Percentiles rank a stretch among this genome's conserved stretches.
Evolutionary conservation across 129 eudicot species (phyloP).

Genomic region (Flaveria sonorensis): DNA sequence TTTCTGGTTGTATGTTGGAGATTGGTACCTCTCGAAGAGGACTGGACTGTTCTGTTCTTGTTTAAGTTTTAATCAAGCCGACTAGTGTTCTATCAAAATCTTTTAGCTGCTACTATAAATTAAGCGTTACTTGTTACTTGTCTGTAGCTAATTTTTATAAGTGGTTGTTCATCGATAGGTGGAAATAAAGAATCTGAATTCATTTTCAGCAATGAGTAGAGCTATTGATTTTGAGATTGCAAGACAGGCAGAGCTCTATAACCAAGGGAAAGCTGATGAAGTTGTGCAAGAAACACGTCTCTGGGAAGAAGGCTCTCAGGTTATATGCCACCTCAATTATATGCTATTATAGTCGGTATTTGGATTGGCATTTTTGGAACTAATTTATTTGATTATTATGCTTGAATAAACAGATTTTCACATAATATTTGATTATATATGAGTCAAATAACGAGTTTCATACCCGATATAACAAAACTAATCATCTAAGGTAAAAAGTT

Average conservation of each 20-base stretch:
- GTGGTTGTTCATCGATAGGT: slow-evolving; percentile 50
- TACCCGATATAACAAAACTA: not conserved
- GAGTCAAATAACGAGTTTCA: not conserved
- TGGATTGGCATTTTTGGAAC: not conserved
- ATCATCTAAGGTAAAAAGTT: not conserved
- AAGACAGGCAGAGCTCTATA: slow-evolving; percentile 72
- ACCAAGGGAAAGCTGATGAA: slow-evolving; percentile 62
- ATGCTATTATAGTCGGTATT: not conserved
- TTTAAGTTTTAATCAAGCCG: no score
- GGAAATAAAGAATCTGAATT: slow-evolving; percentile 89
- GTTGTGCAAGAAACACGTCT: slow-evolving; percentile 96
- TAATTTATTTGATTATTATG: not conserved
- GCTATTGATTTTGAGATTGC: slow-evolving; percentile 94
- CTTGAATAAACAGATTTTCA: not conserved
- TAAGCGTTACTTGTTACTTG: not conserved
- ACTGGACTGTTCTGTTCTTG: no score
- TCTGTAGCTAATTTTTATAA: slow-evolving; percentile 25
- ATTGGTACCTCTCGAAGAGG: no score
- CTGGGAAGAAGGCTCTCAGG: slow-evolving; percentile 98
- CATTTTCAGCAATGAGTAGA: slow-evolving; percentile 87
- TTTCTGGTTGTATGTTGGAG: no score
- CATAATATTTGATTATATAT: not conserved
- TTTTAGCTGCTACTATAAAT: not conserved
- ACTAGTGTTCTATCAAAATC: no score
- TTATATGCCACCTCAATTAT: slow-evolving; percentile 29